These are phyloP conservation scores for Hypoxylon fuscum DNA, from an alignment of 495 filamentous ascomycete species.

Conservation along the genomic window DNA sequence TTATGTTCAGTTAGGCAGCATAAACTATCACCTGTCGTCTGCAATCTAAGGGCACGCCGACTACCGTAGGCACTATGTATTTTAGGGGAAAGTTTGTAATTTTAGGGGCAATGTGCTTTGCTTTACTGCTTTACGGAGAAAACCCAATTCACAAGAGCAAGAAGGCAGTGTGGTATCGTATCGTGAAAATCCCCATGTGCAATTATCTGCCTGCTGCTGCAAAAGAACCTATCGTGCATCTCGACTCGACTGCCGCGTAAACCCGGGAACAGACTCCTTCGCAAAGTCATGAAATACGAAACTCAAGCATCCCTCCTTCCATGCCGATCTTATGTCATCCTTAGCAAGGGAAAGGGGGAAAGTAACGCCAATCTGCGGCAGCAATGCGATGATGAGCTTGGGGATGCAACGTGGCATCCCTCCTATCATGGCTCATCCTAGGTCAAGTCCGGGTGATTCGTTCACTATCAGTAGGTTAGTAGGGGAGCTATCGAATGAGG, in stretches of 20 bases:
- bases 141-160: too few relatives aligned
- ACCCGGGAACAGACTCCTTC: too few relatives aligned
- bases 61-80: too few relatives aligned
- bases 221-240: conserved; percentile 16
- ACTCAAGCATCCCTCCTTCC: conserved; percentile 6
- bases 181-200: conserved; percentile 2
- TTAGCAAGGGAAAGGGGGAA: not conserved
- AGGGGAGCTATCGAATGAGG: not conserved
- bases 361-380: not conserved
- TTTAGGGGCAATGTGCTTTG: too few relatives aligned
- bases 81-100: too few relatives aligned
- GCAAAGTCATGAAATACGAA: too few relatives aligned
- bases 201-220: conserved; percentile 26
- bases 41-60: too few relatives aligned
- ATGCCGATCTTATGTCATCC: conserved; percentile 17
- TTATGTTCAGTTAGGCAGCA: too few relatives aligned
- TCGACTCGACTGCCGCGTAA: conserved; percentile 17
- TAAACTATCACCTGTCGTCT: too few relatives aligned
- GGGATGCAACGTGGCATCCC: conserved; percentile 2
- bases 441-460: conserved; percentile 1
- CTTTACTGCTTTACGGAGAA: too few relatives aligned
- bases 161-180: not conserved
- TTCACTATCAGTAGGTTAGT: conserved; percentile 29
- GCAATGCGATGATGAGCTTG: conserved; percentile 3
- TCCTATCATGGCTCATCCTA: not conserved